Base-by-base conservation (phyloP, 768 basidiomycete species). In the Trametes cingulata region DNA sequence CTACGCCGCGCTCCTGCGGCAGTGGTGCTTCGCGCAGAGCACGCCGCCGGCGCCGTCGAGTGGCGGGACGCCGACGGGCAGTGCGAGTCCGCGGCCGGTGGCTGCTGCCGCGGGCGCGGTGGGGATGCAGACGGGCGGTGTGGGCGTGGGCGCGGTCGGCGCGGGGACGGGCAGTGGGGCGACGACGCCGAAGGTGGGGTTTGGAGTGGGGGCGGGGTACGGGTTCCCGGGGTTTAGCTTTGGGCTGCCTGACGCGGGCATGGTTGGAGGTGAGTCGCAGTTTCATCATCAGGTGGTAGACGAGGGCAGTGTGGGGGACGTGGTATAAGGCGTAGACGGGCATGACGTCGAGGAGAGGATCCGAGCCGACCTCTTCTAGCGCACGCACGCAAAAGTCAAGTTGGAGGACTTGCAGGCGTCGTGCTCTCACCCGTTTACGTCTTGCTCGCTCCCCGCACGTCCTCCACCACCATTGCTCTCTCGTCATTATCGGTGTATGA, bases 21-120 rank as follows among this genome's bases (percentile, higher is more conserved):
- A 85, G 68, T 88, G 87, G 87, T 88, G 87, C 70, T 88, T 88
- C 71, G 85, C 85, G 51, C 78, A 81, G 64, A 77, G 46, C 52
- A 70, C 70, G 68, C 76, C 66, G 53, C 76, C 55, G 14, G 42
- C 53, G 19, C 55, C 51, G 12, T 6, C 53, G 9, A 48, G 37
- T 17, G 36, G 35, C 12, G 47, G n/a, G 1, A 52, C 56, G 17
- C 39, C 57, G 1, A 15, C 36, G 41, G 20, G 42, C 35, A 41
- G 24, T 10, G 4, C 52, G 39, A 48, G 33, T 25, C 46, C 48
- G 24, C 22, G 36, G n/a, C 6, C 25, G 22, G 43, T 42, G 48
- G n/a, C 60, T 10, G 39, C 39, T 12, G 51, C 29, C 12, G 35
- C 42, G 24, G 33, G 47, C 24, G 59, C 47, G n/a, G 42, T 48